A percentile compares a stretch with the other conserved stretches of the same genome.
Conservation (phyloP, 441 rosid genomes). For the Aquilaria agallochum region DNA sequence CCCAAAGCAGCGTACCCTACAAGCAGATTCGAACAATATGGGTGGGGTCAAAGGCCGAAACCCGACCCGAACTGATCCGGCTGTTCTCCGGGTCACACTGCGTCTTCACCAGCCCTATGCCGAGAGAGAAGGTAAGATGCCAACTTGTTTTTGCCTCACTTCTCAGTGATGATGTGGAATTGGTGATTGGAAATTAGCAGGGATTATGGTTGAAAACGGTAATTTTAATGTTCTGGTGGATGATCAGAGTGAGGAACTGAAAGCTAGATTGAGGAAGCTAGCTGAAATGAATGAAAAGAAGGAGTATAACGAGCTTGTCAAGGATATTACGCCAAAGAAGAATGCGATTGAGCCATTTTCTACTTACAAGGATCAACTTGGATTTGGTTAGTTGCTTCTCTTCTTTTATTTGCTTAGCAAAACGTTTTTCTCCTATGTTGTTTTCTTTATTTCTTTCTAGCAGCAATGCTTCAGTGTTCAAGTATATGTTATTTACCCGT, state of each 20-base stretch:
- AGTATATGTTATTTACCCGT: too few relatives aligned
- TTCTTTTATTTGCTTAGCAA: neutral
- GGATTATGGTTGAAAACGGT: too few relatives aligned
- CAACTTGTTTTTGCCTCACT: neutral
- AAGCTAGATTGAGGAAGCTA: constrained; percentile 62
- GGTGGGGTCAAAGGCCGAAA: constrained; percentile 36
- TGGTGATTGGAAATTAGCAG: too few relatives aligned
- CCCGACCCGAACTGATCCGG: constrained; percentile 42
- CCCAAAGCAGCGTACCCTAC: constrained; percentile 38
- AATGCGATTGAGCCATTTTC: constrained; percentile 77
- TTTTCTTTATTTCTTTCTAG: too few relatives aligned
- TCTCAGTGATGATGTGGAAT: too few relatives aligned
- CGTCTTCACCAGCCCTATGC: constrained; percentile 64
- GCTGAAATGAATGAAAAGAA: constrained; percentile 78
- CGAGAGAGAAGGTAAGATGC: constrained; percentile 66
- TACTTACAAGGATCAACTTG: constrained; percentile 93
- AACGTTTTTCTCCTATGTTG: neutral
- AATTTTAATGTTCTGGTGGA: neutral
- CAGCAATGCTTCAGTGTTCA: too few relatives aligned
- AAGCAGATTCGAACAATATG: constrained; percentile 62
- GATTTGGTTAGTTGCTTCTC: constrained; percentile 57
- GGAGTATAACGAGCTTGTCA: constrained; percentile 80
- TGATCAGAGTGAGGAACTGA: constrained; percentile 73
- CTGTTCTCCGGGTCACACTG: constrained; percentile 59
- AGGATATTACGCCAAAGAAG: constrained; percentile 66